Base-by-base conservation (phyloP, 2,329 filamentous ascomycete species). In the Colletotrichum sp. region DNA sequence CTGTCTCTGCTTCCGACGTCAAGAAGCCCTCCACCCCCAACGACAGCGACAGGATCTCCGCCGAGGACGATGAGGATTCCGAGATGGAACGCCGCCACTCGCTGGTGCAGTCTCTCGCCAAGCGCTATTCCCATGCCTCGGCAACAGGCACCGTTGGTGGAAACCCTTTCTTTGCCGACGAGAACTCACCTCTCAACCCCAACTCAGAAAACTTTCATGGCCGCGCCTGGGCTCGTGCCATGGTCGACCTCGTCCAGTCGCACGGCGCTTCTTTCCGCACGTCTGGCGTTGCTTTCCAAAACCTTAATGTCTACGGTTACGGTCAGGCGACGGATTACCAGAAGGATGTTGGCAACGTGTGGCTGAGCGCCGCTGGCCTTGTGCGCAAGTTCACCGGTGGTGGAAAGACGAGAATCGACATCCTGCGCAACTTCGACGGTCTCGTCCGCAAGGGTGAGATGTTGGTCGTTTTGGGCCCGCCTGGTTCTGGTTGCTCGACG, bases 401-500 rank as follows among this genome's bases (percentile, higher is more conserved):
- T 78, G 88, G 88, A 55, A 86, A 88, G 79, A 88, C 86, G 64
- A 90, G 91, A 78, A 92, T 94, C 78, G 92, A 95, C 80, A 95
- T 95, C 79, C 84, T 95, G 76, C 90, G 89, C 77, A 86, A 91
- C 79, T 92, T 94, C 72, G 93, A 95, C 78, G 93, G 93, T 30
- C 81, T 95, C 0, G 92, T 95, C 2, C 88, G 91, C 81, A 91
- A 90, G 76, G 94, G 94, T 59, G 94, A 95, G 87, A 94, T 95
- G 92, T 85, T 95, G 32, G 92, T 95, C 18, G 94, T 95, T 4
- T 88, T 95, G 39, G 94, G 94, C 18, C 93, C 93, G 71, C 94
- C 94, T 3, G 91, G 91, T 55, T 89, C 90, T n/a, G 94, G 94
- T 70, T 98, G 95, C 84, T 95, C 94, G 18, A 98, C 95, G 3